A percentile compares a stretch with the other conserved stretches of the same genome.
Evolutionary conservation across 768 basidiomycete species (phyloP).

Genomic region (Auricularia sp.): DNA sequence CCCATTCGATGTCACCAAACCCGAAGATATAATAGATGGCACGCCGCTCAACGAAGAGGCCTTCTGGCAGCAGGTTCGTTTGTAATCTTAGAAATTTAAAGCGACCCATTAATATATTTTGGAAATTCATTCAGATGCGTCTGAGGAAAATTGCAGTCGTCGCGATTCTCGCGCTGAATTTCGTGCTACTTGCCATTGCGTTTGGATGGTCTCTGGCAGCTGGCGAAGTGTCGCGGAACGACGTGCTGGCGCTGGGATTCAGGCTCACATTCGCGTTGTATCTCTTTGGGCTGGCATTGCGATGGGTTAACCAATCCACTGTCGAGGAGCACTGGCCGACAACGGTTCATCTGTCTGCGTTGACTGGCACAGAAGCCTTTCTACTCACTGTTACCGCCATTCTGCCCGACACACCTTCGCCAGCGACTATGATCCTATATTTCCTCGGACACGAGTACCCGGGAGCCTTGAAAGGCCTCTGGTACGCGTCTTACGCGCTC

Average conservation of each 20-base stretch:
- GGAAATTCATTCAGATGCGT: slow-evolving; percentile 35
- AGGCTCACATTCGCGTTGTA: slow-evolving; percentile 52
- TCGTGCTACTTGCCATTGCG: slow-evolving; percentile 41
- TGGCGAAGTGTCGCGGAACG: slow-evolving; percentile 15
- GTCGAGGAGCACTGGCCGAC: slow-evolving; percentile 30
- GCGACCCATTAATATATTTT: neutral
- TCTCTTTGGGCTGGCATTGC: slow-evolving; percentile 38
- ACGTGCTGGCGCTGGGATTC: slow-evolving; percentile 29
- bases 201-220: slow-evolving; percentile 44
- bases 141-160: slow-evolving; percentile 45
- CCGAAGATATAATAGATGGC: slow-evolving; percentile 60
- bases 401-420: slow-evolving; percentile 31
- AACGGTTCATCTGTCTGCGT: slow-evolving; percentile 48
- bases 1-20: slow-evolving; percentile 62
- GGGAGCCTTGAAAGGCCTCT: slow-evolving; percentile 25
- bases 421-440: no score
- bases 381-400: slow-evolving; percentile 42
- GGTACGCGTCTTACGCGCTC: slow-evolving; percentile 42
- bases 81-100: neutral
- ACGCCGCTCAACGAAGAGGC: slow-evolving; percentile 47
- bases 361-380: slow-evolving; percentile 40
- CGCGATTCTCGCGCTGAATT: slow-evolving; percentile 32
- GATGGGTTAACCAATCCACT: slow-evolving; percentile 39
- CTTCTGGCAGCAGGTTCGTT: slow-evolving; percentile 50
- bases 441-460: slow-evolving; percentile 13